Evolutionary conservation across 768 basidiomycete species (phyloP).

Genomic region (Tylopilus sp.): DNA sequence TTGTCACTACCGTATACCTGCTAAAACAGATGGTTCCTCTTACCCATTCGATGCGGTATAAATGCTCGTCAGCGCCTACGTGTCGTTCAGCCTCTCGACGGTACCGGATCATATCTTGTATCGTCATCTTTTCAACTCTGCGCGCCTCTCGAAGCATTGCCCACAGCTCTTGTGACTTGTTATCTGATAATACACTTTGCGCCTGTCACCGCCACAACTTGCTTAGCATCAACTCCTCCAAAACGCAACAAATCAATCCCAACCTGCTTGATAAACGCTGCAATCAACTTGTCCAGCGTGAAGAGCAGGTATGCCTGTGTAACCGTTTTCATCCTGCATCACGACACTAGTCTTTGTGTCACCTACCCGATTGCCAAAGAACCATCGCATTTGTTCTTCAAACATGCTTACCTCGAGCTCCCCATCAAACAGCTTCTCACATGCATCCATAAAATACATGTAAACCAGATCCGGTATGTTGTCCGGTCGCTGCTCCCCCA

Average conservation of each 20-base stretch:
- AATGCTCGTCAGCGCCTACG: slow-evolving; percentile 69
- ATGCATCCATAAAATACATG: slow-evolving; percentile 82
- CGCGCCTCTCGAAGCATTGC: slow-evolving; percentile 67
- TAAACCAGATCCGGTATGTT: slow-evolving; percentile 71
- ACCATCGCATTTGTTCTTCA: slow-evolving; percentile 94
- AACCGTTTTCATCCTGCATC: slow-evolving; percentile 19
- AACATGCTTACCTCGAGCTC: slow-evolving; percentile 91
- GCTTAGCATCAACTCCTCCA: slow-evolving; percentile 1
- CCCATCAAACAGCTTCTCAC: slow-evolving; percentile 90
- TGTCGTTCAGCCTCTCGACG: slow-evolving; percentile 76
- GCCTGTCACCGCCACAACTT: slow-evolving; percentile 47
- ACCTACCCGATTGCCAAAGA: slow-evolving; percentile 82
- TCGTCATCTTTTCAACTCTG: slow-evolving; percentile 45
- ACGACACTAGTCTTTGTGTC: background rate
- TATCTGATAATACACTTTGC: slow-evolving; percentile 80
- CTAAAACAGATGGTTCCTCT: slow-evolving; percentile 21
- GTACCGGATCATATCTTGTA: slow-evolving; percentile 71
- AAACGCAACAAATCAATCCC: background rate
- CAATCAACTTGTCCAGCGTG: slow-evolving; percentile 91
- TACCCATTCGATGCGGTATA: slow-evolving; percentile 82
- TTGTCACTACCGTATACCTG: slow-evolving; percentile 8
- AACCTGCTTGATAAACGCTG: slow-evolving; percentile 89
- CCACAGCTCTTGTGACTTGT: slow-evolving; percentile 85
- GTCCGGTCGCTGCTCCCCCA: slow-evolving; percentile 47
- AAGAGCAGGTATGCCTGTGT: slow-evolving; percentile 86